These are phyloP conservation scores for Populus alba DNA, from an alignment of 345 rosid species.

Conservation along the genomic window DNA sequence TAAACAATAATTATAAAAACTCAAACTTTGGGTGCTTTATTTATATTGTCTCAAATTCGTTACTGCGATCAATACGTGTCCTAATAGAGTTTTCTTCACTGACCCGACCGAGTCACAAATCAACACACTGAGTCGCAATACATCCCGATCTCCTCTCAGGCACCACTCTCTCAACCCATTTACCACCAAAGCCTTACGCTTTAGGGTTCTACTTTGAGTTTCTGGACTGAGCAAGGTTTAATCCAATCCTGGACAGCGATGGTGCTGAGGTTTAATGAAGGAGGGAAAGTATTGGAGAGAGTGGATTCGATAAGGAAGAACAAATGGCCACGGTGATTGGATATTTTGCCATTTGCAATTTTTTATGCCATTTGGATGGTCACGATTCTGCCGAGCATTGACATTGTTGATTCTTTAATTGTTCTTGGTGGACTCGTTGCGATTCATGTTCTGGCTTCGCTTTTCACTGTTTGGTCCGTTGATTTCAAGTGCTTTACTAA, in stretches of 20 bases:
- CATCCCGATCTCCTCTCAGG: background rate
- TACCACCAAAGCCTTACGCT: too few relatives aligned
- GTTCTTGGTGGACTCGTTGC: slow-evolving; percentile 66
- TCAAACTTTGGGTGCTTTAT: too few relatives aligned
- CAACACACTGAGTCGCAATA: background rate
- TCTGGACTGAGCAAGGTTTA: too few relatives aligned
- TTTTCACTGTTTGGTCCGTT: slow-evolving; percentile 53
- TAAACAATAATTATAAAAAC: too few relatives aligned
- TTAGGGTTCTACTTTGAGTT: too few relatives aligned
- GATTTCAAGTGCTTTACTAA: slow-evolving; percentile 40
- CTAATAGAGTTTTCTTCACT: too few relatives aligned
- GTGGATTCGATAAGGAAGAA: slow-evolving; percentile 81
- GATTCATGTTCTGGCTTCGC: slow-evolving; percentile 63
- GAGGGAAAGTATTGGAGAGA: slow-evolving; percentile 87
- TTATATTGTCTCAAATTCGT: too few relatives aligned
- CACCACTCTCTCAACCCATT: background rate
- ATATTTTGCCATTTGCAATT: slow-evolving; percentile 81
- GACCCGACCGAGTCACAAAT: too few relatives aligned
- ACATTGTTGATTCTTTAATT: slow-evolving; percentile 68
- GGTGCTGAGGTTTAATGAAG: slow-evolving; percentile 72
- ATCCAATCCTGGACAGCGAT: background rate
- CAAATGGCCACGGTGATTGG: slow-evolving; percentile 70
- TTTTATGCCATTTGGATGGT: slow-evolving; percentile 57
- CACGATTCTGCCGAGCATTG: slow-evolving; percentile 60
- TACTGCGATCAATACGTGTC: too few relatives aligned